These are phyloP conservation scores for Breviolum minutum DNA, from an alignment of 73 alveolate genomes.

Conservation along the genomic window DNA sequence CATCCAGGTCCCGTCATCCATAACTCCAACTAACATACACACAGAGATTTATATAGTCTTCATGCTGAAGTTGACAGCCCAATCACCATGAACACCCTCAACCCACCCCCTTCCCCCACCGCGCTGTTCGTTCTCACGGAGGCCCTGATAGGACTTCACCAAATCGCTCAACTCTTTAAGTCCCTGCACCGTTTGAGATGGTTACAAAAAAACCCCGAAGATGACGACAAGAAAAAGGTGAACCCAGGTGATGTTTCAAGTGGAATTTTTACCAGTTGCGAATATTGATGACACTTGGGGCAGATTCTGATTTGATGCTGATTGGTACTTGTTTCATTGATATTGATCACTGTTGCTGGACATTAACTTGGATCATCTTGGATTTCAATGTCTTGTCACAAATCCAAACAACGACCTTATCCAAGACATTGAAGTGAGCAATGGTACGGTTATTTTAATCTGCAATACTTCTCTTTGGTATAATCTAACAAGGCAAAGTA, in stretches of 20 bases:
- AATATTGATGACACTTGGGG: too few species aligned
- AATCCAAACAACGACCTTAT: too few species aligned
- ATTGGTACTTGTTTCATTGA: too few species aligned
- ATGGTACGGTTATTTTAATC: neutral
- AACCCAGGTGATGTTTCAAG: too few species aligned
- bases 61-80: neutral
- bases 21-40: too few species aligned
- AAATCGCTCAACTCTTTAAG: constrained; percentile 92
- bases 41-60: too few species aligned
- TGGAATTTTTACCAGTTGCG: neutral
- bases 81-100: neutral
- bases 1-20: too few species aligned
- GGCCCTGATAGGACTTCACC: constrained; percentile 95
- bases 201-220: neutral
- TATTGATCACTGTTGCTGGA: too few species aligned
- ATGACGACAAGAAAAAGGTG: neutral
- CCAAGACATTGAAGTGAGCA: too few species aligned
- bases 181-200: constrained; percentile 1
- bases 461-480: neutral
- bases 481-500: neutral
- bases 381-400: too few species aligned
- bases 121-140: constrained; percentile 95
- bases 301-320: too few species aligned
- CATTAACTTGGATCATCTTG: too few species aligned
- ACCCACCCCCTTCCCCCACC: constrained; percentile 3